Conservation (phyloP, 2,329 filamentous ascomycete species). For the Pseudopyricularia cyperi region DNA sequence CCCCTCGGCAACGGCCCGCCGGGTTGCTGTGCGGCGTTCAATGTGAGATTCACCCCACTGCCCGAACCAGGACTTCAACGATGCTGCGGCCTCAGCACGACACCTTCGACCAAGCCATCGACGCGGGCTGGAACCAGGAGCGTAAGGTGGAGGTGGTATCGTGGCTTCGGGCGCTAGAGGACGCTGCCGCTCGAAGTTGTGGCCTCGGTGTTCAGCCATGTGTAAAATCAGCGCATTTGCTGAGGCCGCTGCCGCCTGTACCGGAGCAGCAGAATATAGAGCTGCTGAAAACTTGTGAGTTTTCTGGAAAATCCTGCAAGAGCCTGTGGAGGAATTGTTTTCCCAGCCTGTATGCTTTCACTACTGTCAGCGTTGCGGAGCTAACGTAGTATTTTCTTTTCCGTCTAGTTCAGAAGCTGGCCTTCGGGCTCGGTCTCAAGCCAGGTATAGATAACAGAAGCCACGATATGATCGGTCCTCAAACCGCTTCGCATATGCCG, state of each 20-base stretch:
- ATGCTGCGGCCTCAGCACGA: background rate
- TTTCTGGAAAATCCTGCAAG: background rate
- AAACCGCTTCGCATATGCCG: constrained; percentile 28
- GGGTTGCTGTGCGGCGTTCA: background rate
- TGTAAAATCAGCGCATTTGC: background rate
- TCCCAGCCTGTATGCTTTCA: constrained; percentile 5
- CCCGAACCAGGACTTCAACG: background rate
- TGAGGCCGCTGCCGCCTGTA: constrained; percentile 20
- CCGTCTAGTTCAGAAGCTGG: constrained; percentile 32
- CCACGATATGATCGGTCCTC: constrained; percentile 26
- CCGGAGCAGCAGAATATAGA: constrained; percentile 30
- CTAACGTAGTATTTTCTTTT: background rate
- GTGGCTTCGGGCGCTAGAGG: constrained; percentile 2
- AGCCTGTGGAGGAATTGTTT: no score
- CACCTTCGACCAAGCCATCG: background rate
- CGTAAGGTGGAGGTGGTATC: background rate
- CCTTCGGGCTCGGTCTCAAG: constrained; percentile 39
- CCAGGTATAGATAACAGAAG: constrained; percentile 32
- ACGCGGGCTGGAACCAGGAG: background rate
- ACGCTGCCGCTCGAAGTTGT: background rate
- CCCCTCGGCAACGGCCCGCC: background rate
- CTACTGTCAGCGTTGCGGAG: background rate
- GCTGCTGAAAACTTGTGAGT: constrained; percentile 31
- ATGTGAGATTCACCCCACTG: background rate
- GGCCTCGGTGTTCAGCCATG: background rate